Base-by-base conservation (phyloP, 495 filamentous ascomycete species). In the Talaromyces thailandensis region DNA sequence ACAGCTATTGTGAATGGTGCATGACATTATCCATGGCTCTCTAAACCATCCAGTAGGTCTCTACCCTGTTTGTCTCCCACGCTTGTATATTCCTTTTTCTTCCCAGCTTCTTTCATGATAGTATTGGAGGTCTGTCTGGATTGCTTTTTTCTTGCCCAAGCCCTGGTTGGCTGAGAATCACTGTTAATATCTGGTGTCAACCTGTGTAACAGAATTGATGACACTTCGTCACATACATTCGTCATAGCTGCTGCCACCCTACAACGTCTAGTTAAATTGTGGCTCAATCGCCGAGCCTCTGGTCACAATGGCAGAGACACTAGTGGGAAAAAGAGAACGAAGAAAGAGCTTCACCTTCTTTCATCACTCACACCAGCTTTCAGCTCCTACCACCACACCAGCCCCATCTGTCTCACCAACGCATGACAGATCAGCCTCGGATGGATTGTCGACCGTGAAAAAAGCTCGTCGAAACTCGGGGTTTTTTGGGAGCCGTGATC, bases 401-500 rank as follows among this genome's bases (percentile, higher is more conserved):
- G 69, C 57, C 66, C 68, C 62, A 26, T 58, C 65, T 65, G 69
- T 56, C 66, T 70, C 60, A 8, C 52, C 24, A 29, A 48, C 69
- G 53, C 74, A 77, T 61, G 68, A 70, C 55, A 72, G 76, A 35
- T 73, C 76, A 26, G 70, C 77, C 7, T 75, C 74, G 3, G 75
- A 79, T 62, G 76, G 76, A 60, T 59, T 58, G 31, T 66, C 71
- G 24, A 65, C 67, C 18, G 62, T 70, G 65, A 71, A 70, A 66
- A 76, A 72, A 68, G 25, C 52, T 58, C 77, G 75, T 43, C 76
- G 75, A 64, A 78, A 80, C 62, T 80, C 77, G 3, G 71, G 74
- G 18, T 80, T 80, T 62, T 79, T 80, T 67, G 71, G 75, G 51
- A 64, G 64, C 60, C 65, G 68, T 50, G 68, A 69, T 61, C 62